Conservation (phyloP, 2,329 filamentous ascomycete species). For the Thielaviopsis musarum region DNA sequence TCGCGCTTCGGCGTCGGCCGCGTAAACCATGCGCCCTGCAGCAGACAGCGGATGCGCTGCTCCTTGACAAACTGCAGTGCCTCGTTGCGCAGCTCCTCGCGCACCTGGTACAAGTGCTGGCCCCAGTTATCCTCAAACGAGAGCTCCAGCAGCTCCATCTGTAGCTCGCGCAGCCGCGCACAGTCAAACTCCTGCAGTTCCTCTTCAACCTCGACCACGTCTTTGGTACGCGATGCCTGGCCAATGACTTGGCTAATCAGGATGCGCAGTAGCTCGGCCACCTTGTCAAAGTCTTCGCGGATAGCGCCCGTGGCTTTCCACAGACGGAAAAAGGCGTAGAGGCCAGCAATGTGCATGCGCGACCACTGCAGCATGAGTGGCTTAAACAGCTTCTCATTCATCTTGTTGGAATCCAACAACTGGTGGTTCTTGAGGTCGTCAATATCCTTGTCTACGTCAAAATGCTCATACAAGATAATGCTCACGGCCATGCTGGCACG, state of each 20-base stretch:
- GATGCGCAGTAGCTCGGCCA: constrained; percentile 79
- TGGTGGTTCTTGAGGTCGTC: constrained; percentile 66
- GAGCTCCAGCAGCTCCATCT: constrained; percentile 83
- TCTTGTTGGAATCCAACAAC: constrained; percentile 53
- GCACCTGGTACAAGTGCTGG: constrained; percentile 72
- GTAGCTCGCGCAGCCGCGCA: constrained; percentile 58
- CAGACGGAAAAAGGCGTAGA: constrained; percentile 76
- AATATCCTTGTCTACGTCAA: constrained; percentile 76
- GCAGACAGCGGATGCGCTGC: constrained; percentile 76
- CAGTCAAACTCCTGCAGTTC: constrained; percentile 76
- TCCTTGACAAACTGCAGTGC: constrained; percentile 94
- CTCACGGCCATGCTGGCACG: constrained; percentile 77
- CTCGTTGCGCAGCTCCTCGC: constrained; percentile 79
- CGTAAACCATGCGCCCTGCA: constrained; percentile 79
- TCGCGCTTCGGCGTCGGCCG: constrained; percentile 27
- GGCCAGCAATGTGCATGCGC: constrained; percentile 64
- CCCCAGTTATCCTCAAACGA: constrained; percentile 95
- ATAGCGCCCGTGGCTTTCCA: constrained; percentile 85
- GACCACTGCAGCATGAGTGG: constrained; percentile 89
- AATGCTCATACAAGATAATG: constrained; percentile 81
- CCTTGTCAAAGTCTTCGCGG: constrained; percentile 79
- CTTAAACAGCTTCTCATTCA: constrained; percentile 73
- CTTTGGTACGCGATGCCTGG: constrained; percentile 61
- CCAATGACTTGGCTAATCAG: constrained; percentile 81
- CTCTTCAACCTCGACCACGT: constrained; percentile 75